Conservation (phyloP, 441 rosid genomes). For the Theobroma grandiflorum region DNA sequence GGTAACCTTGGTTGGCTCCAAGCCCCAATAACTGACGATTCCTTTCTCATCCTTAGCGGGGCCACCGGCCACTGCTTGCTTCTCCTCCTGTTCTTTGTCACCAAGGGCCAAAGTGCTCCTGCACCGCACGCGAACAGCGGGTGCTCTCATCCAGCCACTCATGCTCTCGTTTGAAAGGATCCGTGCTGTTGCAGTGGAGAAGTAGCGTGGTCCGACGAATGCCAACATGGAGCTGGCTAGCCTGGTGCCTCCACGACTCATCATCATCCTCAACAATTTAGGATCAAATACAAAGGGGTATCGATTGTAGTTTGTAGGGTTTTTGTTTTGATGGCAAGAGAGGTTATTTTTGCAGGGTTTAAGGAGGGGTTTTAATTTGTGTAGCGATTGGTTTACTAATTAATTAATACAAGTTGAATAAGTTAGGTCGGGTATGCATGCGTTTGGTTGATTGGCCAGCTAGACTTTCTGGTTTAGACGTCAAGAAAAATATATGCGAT, state of each 20-base stretch:
- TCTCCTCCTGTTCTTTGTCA: neutral
- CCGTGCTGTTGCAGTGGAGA: neutral
- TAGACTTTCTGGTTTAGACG: no score
- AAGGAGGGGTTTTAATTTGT: neutral
- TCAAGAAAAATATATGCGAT: no score
- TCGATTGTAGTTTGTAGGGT: neutral
- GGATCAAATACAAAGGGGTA: neutral
- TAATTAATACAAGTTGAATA: no score
- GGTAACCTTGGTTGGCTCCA: slow-evolving; percentile 11
- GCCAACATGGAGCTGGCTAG: neutral
- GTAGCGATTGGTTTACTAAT: no score
- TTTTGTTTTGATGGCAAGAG: neutral
- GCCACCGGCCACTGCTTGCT: neutral
- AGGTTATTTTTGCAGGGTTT: neutral
- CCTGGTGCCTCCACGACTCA: neutral
- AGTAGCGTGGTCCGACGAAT: neutral
- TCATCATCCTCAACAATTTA: slow-evolving; percentile 9
- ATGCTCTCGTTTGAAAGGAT: neutral
- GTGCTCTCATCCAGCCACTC: neutral
- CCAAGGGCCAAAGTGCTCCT: neutral
- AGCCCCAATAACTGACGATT: slow-evolving; percentile 13
- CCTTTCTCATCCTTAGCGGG: neutral
- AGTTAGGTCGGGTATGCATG: no score
- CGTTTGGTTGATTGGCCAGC: no score
- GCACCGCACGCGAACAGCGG: neutral